Base-by-base conservation (phyloP, 2,329 filamentous ascomycete species). In the Onygenales sp. region DNA sequence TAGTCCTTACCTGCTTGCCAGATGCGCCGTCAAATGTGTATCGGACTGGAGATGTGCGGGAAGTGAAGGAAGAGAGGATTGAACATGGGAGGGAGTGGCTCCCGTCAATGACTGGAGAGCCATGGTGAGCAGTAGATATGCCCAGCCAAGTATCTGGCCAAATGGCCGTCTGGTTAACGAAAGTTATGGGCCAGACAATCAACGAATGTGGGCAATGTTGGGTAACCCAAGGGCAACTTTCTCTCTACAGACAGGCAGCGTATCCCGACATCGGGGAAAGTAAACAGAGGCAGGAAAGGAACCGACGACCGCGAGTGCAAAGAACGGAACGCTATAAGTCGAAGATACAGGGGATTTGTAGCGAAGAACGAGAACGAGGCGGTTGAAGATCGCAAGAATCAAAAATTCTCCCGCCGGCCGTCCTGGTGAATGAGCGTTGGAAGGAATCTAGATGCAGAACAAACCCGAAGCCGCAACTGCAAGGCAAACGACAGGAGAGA, bases 1-100 rank as follows among this genome's bases (percentile, higher is more conserved):
- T 7, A 38, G 27, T 35, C 43, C 59, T 46, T 70, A 75, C 72
- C 75, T 71, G 61, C 74, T 77, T n/a, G 75, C 75, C 33, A 77
- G 64, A 66, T 77, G 75, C 4, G 74, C 73, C 11, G 75, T 76
- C 54, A 77, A 59, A 62, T 77, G 75, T n/a, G 74, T 75, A 61
- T 77, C 75, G 36, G 74, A 75, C 59, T 77, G 75, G 27, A 77
- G 63, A 64, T 77, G 93, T 57, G 87, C 83, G 47, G 93, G 92
- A 60, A 98, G 78, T 57, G 89, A 85, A 21, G 92, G 90, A 63
- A 98, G 77, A 56, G 92, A 96, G 54, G 89, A 82, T 73, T 95
- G 89, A 58, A 70, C 58, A 79, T 89, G 75, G 85, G 89, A 73
- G 69, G 80, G 69, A 67, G 72, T 58, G 66, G 68, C 66, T 61